Conservation (phyloP, 1,139 yeast species). For the Pneumocystis jirovecii region DNA sequence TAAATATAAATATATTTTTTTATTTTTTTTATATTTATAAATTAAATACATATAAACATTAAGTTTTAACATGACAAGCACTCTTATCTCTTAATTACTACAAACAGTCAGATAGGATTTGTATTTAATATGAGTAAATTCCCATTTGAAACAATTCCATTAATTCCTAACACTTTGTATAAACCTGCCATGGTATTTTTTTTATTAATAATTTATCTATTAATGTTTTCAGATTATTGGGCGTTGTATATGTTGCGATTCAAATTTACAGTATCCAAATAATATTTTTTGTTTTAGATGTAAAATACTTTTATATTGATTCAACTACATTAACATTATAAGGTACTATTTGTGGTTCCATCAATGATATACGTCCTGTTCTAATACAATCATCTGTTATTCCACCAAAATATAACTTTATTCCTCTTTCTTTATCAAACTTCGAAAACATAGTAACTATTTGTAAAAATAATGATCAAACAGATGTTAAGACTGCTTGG, state of each 20-base stretch:
- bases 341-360: constrained; percentile 14
- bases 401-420: not conserved
- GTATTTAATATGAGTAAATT: not conserved
- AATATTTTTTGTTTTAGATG: constrained; percentile 15
- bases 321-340: not conserved
- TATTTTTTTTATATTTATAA: not conserved
- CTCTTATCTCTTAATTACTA: not conserved
- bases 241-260: constrained; percentile 14
- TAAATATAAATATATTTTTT: not conserved
- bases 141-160: not conserved
- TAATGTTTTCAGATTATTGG: not conserved
- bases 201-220: not conserved
- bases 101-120: not conserved
- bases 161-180: not conserved
- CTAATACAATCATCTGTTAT: not conserved
- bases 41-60: not conserved
- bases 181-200: not conserved
- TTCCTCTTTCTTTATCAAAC: not conserved
- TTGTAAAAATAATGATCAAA: not conserved
- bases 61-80: not conserved
- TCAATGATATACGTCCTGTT: constrained; percentile 14
- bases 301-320: not conserved
- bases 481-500: not conserved
- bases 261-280: constrained; percentile 13
- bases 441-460: not conserved